These are phyloP conservation scores for Cladosporium sphaerospermum DNA, from an alignment of 2,329 filamentous ascomycete species.

Conservation along the genomic window DNA sequence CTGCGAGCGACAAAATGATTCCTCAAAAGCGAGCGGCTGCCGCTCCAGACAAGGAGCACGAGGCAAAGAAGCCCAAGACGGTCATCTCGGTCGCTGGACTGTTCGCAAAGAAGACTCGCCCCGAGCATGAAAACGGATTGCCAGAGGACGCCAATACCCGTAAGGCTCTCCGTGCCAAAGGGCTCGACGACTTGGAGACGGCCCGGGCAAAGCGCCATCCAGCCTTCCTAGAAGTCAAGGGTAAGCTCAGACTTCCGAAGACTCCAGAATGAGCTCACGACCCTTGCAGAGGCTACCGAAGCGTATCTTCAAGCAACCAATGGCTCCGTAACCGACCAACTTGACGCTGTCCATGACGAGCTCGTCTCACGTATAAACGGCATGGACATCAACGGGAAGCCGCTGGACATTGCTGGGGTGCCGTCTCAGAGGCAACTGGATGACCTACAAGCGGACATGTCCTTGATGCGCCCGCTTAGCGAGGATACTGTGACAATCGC, in stretches of 20 bases:
- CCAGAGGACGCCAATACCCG: background rate
- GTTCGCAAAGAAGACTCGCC: slow-evolving; percentile 3
- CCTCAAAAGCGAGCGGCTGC: background rate
- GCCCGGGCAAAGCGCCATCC: slow-evolving; percentile 8
- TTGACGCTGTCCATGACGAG: slow-evolving; percentile 13
- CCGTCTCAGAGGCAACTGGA: slow-evolving; percentile 18
- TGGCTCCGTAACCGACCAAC: background rate
- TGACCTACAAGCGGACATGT: slow-evolving; percentile 11
- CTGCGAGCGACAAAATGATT: background rate
- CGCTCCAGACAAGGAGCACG: background rate
- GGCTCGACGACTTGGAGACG: background rate
- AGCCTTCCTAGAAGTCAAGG: slow-evolving; percentile 7
- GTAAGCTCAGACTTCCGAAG: background rate
- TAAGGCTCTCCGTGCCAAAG: background rate
- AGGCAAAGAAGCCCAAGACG: slow-evolving; percentile 1
- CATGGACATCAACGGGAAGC: slow-evolving; percentile 16
- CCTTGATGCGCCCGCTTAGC: slow-evolving; percentile 16
- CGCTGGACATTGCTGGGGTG: slow-evolving; percentile 12
- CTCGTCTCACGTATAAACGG: slow-evolving; percentile 18
- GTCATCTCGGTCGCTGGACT: slow-evolving; percentile 1
- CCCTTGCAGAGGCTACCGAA: slow-evolving; percentile 13
- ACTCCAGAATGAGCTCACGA: background rate
- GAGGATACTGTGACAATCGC: slow-evolving; percentile 17
- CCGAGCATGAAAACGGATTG: background rate
- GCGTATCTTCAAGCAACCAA: slow-evolving; percentile 12